Evolutionary conservation across 805 yeast species (phyloP), one percentile per base, ranked within the genome.

Genomic region (Lachancea sp.): DNA sequence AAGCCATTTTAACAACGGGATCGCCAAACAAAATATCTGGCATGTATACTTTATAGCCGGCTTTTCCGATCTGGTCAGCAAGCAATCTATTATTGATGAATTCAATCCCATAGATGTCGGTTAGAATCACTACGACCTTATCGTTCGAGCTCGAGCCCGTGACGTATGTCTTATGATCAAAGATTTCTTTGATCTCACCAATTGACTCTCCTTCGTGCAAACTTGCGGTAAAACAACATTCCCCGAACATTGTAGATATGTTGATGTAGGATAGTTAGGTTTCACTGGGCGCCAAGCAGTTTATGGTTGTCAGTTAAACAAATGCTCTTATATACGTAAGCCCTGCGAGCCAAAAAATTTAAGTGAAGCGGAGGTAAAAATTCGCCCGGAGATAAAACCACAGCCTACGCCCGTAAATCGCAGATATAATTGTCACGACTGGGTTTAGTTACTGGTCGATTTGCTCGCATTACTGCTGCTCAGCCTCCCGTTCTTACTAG

Each of bases 11-110:
- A 41, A 64, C 71, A 29, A 71, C 66, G n/a, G 63, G 53, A 18
- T 69, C 70, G 25, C 74, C 75, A 21, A 73, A 61, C 50, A 85
- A 70, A 44, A 84, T 69, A 60, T 87, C 96, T n/a, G 95, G 95
- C 24, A 81, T 63, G 34, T 80, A 67, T 1, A 82, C 89, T 32
- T 71, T 74, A 64, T 71, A 85, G 18, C 86, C 85, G 6, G 58
- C 58, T 36, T 61, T 61, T 34, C 89, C 83, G 45, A 83, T 74
- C 40, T 67, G 64, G 55, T 82, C 88, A 12, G 88, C 90, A 45
- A 77, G 58, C 50, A 88, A 68, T 51, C 71, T 62, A 26, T 63
- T 63, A 60, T 88, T 87, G 56, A 67, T 68, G 55, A 69, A 70
- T 34, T 65, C 65, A 56, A 72, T 63, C 26, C 96, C 96, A 45